Conservation (phyloP, 2,329 filamentous ascomycete species). For the Apiospora sp. region DNA sequence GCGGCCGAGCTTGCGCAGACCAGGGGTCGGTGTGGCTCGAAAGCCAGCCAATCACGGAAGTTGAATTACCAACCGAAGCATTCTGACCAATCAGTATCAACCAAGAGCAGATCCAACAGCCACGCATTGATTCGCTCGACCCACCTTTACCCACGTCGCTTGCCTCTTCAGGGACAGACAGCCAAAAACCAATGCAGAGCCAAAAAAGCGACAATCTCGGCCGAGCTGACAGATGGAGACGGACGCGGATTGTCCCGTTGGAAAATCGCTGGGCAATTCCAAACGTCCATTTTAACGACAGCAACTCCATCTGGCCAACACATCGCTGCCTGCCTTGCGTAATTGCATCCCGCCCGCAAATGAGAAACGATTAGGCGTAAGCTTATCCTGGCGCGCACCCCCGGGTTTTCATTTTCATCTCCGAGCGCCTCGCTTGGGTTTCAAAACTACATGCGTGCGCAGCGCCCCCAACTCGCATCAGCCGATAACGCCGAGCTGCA, state of each 20-base stretch:
- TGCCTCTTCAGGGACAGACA: background rate
- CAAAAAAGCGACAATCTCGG: background rate
- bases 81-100: background rate
- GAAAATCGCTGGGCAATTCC: background rate
- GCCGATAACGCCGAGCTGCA: background rate
- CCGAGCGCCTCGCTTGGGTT: background rate
- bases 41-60: background rate
- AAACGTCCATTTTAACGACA: background rate
- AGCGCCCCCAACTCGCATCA: background rate
- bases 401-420: background rate
- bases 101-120: background rate
- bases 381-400: background rate
- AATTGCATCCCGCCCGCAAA: background rate
- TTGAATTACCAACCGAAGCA: slow-evolving; percentile 10
- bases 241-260: background rate
- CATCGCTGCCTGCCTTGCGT: background rate
- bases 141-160: background rate
- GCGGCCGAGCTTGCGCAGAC: background rate
- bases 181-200: background rate
- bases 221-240: background rate
- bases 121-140: background rate
- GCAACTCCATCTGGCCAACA: background rate
- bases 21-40: background rate
- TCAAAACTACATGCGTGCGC: background rate
- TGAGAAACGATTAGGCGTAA: background rate